These are phyloP conservation scores for Hibiscus mutabilis DNA, from an alignment of 345 rosid genomes.

Conservation along the genomic window DNA sequence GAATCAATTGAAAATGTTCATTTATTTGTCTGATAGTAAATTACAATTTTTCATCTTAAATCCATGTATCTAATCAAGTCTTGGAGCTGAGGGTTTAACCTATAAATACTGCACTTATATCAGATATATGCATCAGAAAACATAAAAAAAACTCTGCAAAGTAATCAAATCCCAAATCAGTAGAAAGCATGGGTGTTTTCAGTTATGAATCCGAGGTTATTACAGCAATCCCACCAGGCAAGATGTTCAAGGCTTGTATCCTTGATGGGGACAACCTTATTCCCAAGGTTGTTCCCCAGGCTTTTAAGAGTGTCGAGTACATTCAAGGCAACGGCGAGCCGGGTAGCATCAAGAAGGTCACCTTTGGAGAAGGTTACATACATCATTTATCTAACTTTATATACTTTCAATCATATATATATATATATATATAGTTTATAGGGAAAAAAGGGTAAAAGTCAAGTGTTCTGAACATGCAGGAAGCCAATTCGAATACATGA, in stretches of 20 bases:
- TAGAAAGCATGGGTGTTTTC: background rate
- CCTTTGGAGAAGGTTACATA: background rate
- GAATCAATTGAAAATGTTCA: no score
- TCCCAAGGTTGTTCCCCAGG: background rate
- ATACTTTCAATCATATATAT: background rate
- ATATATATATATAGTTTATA: background rate
- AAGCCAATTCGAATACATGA: conserved; percentile 11
- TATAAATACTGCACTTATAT: conserved; percentile 1
- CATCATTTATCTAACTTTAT: background rate
- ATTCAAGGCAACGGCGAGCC: background rate
- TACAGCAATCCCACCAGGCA: background rate
- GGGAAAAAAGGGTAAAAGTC: background rate
- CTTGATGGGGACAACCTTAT: conserved; percentile 19
- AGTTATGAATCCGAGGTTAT: background rate
- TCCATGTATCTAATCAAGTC: no score
- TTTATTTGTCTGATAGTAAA: no score
- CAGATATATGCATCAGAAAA: background rate
- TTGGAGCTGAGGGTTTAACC: background rate
- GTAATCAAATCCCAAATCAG: conserved; percentile 12
- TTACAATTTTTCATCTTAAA: no score
- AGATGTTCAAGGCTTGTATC: conserved; percentile 20
- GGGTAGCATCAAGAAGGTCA: background rate
- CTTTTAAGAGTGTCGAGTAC: background rate
- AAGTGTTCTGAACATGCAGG: background rate
- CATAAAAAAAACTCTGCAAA: background rate